Base-by-base conservation (phyloP, 352 stramenopile species). In the Thalassiosira sp. region DNA sequence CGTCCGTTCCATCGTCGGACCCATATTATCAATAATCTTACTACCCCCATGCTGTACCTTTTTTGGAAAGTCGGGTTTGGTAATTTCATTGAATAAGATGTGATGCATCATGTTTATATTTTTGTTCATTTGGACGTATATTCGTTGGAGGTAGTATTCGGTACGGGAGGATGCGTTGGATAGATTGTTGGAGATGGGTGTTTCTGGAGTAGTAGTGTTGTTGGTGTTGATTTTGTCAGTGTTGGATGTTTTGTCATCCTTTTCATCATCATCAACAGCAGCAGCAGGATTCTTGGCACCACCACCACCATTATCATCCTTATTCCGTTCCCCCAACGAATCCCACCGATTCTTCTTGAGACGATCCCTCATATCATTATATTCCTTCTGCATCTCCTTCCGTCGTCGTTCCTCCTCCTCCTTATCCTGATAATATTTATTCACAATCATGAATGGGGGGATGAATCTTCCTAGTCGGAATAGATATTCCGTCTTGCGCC, bases 401-500 rank as follows among this genome's bases (percentile, higher is more conserved):
- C 56, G 37, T n/a, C 56, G 15, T 10, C 46, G 25, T 28, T 62
- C 49, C 13, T 61, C 56, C 16, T 70, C 59, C 52, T 70, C 58
- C 37, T 77, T 49, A 48, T 77, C 65, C 35, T 73, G 37, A 20
- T 81, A 77, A 37, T 81, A 81, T 31, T 77, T 43, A 31, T 48
- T 62, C 10, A 81, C 66, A 27, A 80, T 48, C 45, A 62, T 60
- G 15, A 80, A 63, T 1, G 72, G 56, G 15, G 72, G 65, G 25
- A 81, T 52, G 20, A 76, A 66, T 51, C 65, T 65, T 7, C 65
- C 65, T 2, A 77, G 54, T 54, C 45, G 57, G 37, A 76, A 73
- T 11, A 81, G 40, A 33, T 72, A 81, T 35, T 72, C 54, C 8
- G 72, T 77, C 45, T 71, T 70, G 7, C 72, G 51, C 72, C 72